A percentile compares a stretch with the other conserved stretches of the same genome.
Conservation (phyloP, 331 rosid genomes). For the Arachis monticola region DNA sequence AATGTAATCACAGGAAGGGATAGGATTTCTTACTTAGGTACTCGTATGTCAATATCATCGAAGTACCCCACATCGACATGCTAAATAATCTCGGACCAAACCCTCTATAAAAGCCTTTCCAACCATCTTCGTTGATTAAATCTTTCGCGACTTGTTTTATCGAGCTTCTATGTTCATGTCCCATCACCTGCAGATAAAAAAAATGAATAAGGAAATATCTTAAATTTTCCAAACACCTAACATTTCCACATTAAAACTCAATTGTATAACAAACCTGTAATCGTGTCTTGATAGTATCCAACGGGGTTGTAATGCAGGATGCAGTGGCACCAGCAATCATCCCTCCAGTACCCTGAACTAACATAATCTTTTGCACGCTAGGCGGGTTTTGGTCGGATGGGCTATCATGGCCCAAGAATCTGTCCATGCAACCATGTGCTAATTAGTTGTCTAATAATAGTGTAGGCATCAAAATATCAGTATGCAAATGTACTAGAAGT, state of each 20-base stretch:
- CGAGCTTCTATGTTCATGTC: constrained; percentile 65
- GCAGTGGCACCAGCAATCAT: constrained; percentile 88
- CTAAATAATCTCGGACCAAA: constrained; percentile 95
- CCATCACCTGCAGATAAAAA: constrained; percentile 59
- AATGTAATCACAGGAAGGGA: constrained; percentile 26
- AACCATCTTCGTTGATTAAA: constrained; percentile 84
- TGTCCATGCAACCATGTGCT: constrained; percentile 42
- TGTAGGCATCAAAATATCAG: constrained; percentile 5
- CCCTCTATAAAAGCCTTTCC: constrained; percentile 94
- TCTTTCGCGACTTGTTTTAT: constrained; percentile 72
- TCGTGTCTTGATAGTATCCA: constrained; percentile 97
- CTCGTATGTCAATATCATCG: constrained; percentile 93
- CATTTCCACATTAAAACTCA: constrained; percentile 21
- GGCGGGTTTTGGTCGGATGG: constrained; percentile 52
- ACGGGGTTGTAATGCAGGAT: constrained; percentile 84
- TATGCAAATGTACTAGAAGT: constrained; percentile 8
- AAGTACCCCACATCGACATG: constrained; percentile 94
- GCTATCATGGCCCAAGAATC: constrained; percentile 55
- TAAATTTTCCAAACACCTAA: not conserved
- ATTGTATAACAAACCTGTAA: constrained; percentile 64
- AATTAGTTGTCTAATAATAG: constrained; percentile 19
- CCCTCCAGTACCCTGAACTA: constrained; percentile 92
- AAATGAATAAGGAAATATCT: not conserved
- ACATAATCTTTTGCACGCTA: constrained; percentile 58
- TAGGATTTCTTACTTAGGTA: constrained; percentile 71